Percentiles rank a stretch among this genome's conserved stretches.
These are phyloP conservation scores for Sporothrix globosa DNA, from an alignment of 2,329 filamentous ascomycete genomes.

Conservation along the genomic window DNA sequence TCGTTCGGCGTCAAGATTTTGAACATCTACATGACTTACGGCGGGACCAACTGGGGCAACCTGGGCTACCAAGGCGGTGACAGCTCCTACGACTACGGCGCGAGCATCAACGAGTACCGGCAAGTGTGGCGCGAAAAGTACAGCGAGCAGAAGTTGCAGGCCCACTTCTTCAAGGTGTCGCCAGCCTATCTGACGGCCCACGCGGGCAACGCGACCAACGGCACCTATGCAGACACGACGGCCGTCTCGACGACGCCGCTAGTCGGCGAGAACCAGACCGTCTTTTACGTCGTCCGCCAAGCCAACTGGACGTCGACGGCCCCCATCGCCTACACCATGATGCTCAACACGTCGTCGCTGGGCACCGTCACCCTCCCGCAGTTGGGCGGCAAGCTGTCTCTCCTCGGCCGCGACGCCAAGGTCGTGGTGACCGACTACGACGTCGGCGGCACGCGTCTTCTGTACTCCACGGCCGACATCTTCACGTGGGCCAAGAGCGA, in stretches of 20 bases:
- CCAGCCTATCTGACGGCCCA: conserved; percentile 14
- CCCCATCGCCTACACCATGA: conserved; percentile 10
- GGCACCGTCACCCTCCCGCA: neutral
- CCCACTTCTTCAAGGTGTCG: conserved; percentile 57
- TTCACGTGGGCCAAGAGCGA: conserved; percentile 1
- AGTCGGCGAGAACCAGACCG: conserved; percentile 1
- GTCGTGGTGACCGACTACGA: neutral
- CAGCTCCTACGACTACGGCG: conserved; percentile 25
- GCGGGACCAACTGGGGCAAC: conserved; percentile 16
- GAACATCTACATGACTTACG: conserved; percentile 7
- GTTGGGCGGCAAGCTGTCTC: neutral
- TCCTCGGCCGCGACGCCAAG: conserved; percentile 4
- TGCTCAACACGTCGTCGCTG: neutral
- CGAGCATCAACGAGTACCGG: conserved; percentile 20
- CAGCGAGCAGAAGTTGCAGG: conserved; percentile 15
- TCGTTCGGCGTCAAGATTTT: conserved; percentile 1
- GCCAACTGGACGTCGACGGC: conserved; percentile 13
- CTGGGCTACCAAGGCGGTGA: conserved; percentile 24
- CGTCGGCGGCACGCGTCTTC: neutral
- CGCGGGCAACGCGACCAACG: conserved; percentile 3
- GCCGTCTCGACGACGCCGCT: conserved; percentile 7
- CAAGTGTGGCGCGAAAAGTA: conserved; percentile 20
- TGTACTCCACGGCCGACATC: neutral
- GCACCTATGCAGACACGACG: neutral
- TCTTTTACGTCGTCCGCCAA: conserved; percentile 19